A percentile compares a stretch with the other conserved stretches of the same genome.
Conservation (phyloP, 306 rosid species). For the barrel medic (Medicago truncatula) region MtrunA17r5.0-ANR NC_053049.1:15302501-15303000, state of each 20-base stretch:
- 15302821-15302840: conserved; percentile 86
- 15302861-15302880: conserved; percentile 7
- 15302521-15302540: conserved; percentile 50
- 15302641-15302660: conserved; percentile 46
- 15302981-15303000: conserved; percentile 16
- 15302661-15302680: conserved; percentile 39
- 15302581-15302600: not conserved
- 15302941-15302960: not conserved
- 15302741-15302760: conserved; percentile 53
- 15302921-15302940: conserved; percentile 13
- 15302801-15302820: conserved; percentile 95
- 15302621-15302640: conserved; percentile 45
- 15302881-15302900: conserved; percentile 31
- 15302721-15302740: conserved; percentile 37
- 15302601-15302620: conserved; percentile 26
- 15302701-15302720: conserved; percentile 57
- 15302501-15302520: conserved; percentile 45
- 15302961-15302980: conserved; percentile 14
- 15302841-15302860: conserved; percentile 41
- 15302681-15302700: conserved; percentile 48
- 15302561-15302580: conserved; percentile 24
- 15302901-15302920: conserved; percentile 22
- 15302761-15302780: conserved; percentile 85
- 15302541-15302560: conserved; percentile 33
- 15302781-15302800: conserved; percentile 98